phyloP scores from a whole-genome alignment of 495 filamentous ascomycete species.

The Parachaetomium inaequale region DNA sequence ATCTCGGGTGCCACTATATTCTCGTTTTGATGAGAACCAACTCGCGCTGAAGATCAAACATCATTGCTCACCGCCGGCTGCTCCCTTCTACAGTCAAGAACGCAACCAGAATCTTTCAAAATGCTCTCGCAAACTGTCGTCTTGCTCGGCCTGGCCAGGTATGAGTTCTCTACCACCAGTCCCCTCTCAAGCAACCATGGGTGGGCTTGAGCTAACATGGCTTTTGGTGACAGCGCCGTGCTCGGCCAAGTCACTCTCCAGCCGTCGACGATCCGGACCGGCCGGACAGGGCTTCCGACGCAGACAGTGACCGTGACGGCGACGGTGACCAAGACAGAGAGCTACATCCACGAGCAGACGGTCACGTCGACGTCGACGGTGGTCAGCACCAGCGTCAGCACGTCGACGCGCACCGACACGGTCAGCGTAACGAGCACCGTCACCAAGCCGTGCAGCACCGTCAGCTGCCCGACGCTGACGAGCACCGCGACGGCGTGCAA shows the following conservation, averaged over 20 bases:
- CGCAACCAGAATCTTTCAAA: neutral
- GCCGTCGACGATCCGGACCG: constrained; percentile 24
- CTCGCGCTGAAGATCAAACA: neutral
- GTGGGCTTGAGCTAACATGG: neutral
- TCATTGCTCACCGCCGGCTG: neutral
- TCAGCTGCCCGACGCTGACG: constrained; percentile 15
- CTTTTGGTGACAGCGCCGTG: constrained; percentile 12
- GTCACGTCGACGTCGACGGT: constrained; percentile 9
- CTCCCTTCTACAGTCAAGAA: too few relatives aligned
- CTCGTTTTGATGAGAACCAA: neutral
- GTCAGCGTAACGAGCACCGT: constrained; percentile 2
- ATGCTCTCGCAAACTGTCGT: constrained; percentile 12
- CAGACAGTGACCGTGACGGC: constrained; percentile 14
- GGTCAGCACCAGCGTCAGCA: constrained; percentile 4
- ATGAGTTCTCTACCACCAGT: neutral
- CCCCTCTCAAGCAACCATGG: neutral
- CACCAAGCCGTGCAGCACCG: constrained; percentile 20
- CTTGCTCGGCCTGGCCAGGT: constrained; percentile 14
- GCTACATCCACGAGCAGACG: constrained; percentile 18
- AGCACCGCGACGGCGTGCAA: constrained; percentile 29
- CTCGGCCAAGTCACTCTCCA: constrained; percentile 30
- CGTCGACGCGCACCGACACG: constrained; percentile 2
- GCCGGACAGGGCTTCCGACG: constrained; percentile 9
- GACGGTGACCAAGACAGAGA: constrained; percentile 17
- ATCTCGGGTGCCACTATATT: neutral